Evolutionary conservation across 2,329 filamentous ascomycete species (phyloP), one percentile per base, ranked within the genome.

Genomic region (Nemania sp.): DNA sequence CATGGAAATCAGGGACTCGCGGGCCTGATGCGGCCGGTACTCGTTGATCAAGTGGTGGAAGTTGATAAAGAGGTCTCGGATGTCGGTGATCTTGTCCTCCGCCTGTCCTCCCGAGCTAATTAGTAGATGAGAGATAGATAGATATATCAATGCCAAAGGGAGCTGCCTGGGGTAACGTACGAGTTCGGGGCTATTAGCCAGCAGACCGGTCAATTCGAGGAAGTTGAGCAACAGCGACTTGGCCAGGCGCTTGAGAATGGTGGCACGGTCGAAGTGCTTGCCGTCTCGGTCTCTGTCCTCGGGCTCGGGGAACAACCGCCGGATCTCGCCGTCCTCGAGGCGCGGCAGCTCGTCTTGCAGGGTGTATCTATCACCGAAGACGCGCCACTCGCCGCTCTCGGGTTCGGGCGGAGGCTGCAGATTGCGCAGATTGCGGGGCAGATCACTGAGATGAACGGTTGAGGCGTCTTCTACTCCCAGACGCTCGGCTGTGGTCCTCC

Each of bases 21-120:
- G n/a, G 88, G 90, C 0, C 73, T 96, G 30, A 88, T 88, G 68
- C 86, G 89, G 2, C 87, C 76, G 86, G 49, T 71, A 80, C 71
- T 96, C 87, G 71, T 99, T 99, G 61, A 97, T 84, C 49, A 96
- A 80, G 66, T 95, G 90, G 72, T 97, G 91, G 66, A 95, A 88
- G 70, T 97, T 97, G 70, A 93, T 86, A 59, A 96, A 87, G 23
- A 97, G 75, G 14, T 87, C 91, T 64, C 88, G 81, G 26, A 99
- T 73, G 70, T 97, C 88, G 39, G 84, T 78, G 40, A 93, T 80
- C 69, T 96, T 96, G 36, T 84, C 80, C 22, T 81, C 77, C 46
- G 85, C 88, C 68, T 87, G 63, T 42, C 19, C 58, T 61, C 50
- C 12, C 20, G 15, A 24, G 14, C 19, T 3, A 33, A 9, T 6